Evolutionary conservation across 352 stramenopile species (phyloP), one percentile per base, ranked within the genome.

Genomic region (Phytophthora parvispora): DNA sequence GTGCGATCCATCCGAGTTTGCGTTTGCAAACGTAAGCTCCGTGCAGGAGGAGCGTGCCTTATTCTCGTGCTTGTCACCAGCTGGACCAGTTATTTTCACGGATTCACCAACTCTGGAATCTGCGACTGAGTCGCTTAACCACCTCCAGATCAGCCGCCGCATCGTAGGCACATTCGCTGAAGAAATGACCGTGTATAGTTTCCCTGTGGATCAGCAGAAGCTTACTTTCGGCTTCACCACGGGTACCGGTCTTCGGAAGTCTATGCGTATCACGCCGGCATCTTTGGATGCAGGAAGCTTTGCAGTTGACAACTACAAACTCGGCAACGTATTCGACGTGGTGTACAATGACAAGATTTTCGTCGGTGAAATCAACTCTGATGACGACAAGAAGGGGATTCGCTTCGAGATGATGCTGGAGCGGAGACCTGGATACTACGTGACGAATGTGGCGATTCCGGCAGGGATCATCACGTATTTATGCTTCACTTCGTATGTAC

Each of bases 191-290:
- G 58, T 89, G 18, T 75, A 81, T 31, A 80, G 67, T 48, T 91
- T 91, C 50, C 83, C 83, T 8, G 85, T 88, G 28, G 83, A 91
- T 49, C 78, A 86, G 34, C 83, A 91, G 57, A 87, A 87, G 49
- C 52, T 91, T 25, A 82, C 69, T 9, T 86, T 89, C 42, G 62
- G 69, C 3, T 86, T 89, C 34, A 76, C 80, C 0, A 79, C 81
- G 27, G 55, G 63, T 3, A 43, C 51, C 6, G 80, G 78, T 6
- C 67, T 87, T 27, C 64, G 70, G 6, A 69, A 80, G 1, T 72
- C 61, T 8, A 61, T 90, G 12, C 57, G 58, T 2, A 71, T 90
- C 31, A 73, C 68, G 0, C 76, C 81, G 2, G 64, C 60, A 10
- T 62, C 62, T 0, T 52, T 81, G 20, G 72, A 86, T 18, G 76